A percentile compares a stretch with the other conserved stretches of the same genome.
phyloP scores from a whole-genome alignment of 1,284 basidiomycete species.

The Boletus smithii region DNA sequence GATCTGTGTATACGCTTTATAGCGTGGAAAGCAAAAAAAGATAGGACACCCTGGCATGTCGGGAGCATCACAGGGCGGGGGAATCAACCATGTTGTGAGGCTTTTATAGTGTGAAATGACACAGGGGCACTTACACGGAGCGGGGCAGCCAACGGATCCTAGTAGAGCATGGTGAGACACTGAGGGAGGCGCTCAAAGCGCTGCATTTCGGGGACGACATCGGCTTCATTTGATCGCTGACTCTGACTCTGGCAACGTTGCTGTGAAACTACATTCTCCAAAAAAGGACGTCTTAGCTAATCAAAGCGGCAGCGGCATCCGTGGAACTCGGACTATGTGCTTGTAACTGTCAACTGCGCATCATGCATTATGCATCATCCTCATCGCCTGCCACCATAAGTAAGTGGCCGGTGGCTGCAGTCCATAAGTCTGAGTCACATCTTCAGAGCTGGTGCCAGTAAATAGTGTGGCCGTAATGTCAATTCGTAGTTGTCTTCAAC shows the following conservation, averaged over 20 bases:
- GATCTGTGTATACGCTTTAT: slow-evolving; percentile 34
- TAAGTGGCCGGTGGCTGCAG: too few species aligned
- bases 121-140: slow-evolving; percentile 18
- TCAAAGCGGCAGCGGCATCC: too few species aligned
- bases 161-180: slow-evolving; percentile 23
- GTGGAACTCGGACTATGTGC: too few species aligned
- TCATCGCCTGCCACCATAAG: too few species aligned
- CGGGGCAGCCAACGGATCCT: slow-evolving; percentile 21
- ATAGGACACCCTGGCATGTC: slow-evolving; percentile 32
- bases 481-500: too few species aligned
- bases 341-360: too few species aligned
- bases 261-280: slow-evolving; percentile 14
- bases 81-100: not conserved
- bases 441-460: too few species aligned
- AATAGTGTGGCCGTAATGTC: too few species aligned
- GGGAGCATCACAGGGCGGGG: slow-evolving; percentile 12
- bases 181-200: slow-evolving; percentile 11
- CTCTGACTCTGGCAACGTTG: slow-evolving; percentile 12
- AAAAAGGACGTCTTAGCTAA: slow-evolving; percentile 17
- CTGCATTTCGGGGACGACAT: slow-evolving; percentile 25
- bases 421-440: too few species aligned
- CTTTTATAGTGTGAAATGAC: slow-evolving; percentile 28
- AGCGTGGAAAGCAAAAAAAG: slow-evolving; percentile 33
- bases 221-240: slow-evolving; percentile 32
- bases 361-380: too few species aligned